Percentiles rank a stretch among this genome's conserved stretches.
These are phyloP conservation scores for Panaeolus papilionaceus DNA, from an alignment of 768 basidiomycete species.

Conservation along the genomic window DNA sequence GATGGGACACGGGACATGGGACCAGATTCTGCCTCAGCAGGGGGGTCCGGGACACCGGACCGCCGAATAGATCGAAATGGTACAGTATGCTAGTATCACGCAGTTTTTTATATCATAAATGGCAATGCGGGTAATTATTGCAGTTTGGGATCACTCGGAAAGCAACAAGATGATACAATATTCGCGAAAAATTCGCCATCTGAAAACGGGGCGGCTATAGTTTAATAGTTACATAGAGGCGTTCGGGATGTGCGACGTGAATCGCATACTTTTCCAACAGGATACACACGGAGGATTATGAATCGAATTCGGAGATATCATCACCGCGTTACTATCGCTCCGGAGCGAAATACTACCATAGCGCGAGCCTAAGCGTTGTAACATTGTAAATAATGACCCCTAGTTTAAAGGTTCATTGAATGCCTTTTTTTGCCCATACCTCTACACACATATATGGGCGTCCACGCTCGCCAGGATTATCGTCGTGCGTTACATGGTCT, in stretches of 20 bases:
- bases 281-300: neutral
- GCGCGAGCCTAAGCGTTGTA: neutral
- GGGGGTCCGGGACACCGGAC: no score
- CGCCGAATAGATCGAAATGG: no score
- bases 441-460: neutral
- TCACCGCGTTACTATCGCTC: slow-evolving; percentile 12
- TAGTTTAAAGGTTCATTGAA: neutral
- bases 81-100: neutral
- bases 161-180: neutral
- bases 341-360: slow-evolving; percentile 5
- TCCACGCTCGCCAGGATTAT: neutral
- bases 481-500: neutral
- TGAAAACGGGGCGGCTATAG: neutral
- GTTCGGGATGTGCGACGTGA: neutral
- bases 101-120: neutral
- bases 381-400: neutral
- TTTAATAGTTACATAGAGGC: neutral
- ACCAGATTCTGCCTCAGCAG: no score
- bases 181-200: slow-evolving; percentile 9
- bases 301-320: slow-evolving; percentile 15
- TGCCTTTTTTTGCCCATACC: neutral
- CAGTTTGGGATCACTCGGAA: neutral
- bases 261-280: neutral
- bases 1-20: no score
- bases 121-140: neutral